Conservation (phyloP, 208 protist genomes). For the Leishmania lainsoni region DNA sequence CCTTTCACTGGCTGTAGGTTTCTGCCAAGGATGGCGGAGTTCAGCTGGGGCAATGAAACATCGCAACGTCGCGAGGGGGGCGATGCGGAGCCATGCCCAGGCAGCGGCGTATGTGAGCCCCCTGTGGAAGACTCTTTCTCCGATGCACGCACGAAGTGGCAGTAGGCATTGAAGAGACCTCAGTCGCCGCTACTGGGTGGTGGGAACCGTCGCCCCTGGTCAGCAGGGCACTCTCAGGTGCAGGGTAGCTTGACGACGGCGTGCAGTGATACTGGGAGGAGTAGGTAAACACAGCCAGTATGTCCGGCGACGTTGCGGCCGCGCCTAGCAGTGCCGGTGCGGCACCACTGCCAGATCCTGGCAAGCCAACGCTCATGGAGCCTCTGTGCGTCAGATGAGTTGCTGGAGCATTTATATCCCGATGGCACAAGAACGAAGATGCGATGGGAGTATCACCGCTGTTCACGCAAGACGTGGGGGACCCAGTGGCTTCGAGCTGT, state of each 20-base stretch:
- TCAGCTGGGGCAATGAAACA: background rate
- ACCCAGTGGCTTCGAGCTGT: background rate
- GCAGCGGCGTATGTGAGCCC: conserved; percentile 9
- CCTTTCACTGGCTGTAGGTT: background rate
- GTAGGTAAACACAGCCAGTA: background rate
- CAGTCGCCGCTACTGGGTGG: background rate
- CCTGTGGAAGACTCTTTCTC: no score
- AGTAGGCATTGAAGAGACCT: background rate
- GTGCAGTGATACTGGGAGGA: conserved; percentile 24
- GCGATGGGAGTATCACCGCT: background rate
- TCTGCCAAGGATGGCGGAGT: conserved; percentile 1
- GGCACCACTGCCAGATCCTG: background rate
- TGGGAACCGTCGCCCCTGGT: background rate
- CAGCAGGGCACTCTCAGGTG: background rate
- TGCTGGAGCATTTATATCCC: background rate
- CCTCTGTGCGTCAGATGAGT: background rate
- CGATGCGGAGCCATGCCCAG: background rate
- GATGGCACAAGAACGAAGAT: conserved; percentile 3
- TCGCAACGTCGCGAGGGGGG: background rate
- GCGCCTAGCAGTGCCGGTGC: background rate
- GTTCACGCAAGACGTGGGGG: background rate
- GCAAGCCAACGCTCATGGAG: background rate
- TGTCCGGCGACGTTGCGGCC: background rate
- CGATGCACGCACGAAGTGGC: background rate
- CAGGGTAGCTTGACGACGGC: conserved; percentile 4